These are phyloP conservation scores for Backusella morwellensis DNA, from an alignment of 192 early-diverging fungal genomes.

Conservation along the genomic window DNA sequence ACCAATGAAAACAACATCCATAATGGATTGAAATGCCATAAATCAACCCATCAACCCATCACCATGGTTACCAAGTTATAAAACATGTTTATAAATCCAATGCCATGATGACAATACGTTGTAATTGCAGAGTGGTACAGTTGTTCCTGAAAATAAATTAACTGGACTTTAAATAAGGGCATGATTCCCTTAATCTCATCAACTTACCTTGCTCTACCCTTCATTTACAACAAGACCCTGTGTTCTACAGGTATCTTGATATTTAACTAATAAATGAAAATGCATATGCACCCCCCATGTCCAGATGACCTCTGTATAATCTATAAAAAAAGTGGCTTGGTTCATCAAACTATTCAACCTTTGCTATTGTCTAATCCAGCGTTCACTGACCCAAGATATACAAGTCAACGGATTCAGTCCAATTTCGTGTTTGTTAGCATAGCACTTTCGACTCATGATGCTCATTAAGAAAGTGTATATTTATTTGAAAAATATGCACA, in stretches of 20 bases:
- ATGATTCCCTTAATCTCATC: background rate
- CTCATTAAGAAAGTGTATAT: background rate
- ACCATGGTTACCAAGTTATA: background rate
- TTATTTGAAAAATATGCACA: background rate
- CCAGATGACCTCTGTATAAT: background rate
- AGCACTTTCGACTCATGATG: background rate
- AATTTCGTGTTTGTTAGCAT: background rate
- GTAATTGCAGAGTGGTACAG: background rate
- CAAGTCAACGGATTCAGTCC: background rate
- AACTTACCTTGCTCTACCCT: background rate
- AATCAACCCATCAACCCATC: background rate
- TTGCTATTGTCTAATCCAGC: background rate
- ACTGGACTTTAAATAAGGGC: background rate
- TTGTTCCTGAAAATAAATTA: constrained; percentile 1
- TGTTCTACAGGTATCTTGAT: background rate
- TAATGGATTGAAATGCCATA: background rate
- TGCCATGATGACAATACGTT: no score
- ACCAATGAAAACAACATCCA: background rate
- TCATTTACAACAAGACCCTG: background rate
- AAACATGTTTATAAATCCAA: background rate
- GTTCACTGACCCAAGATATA: background rate
- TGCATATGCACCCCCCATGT: background rate
- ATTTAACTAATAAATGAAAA: background rate
- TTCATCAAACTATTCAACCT: background rate
- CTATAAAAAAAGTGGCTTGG: background rate